These are phyloP conservation scores for Fusarium sp. DNA, from an alignment of 2,329 filamentous ascomycete genomes.

Conservation along the genomic window DNA sequence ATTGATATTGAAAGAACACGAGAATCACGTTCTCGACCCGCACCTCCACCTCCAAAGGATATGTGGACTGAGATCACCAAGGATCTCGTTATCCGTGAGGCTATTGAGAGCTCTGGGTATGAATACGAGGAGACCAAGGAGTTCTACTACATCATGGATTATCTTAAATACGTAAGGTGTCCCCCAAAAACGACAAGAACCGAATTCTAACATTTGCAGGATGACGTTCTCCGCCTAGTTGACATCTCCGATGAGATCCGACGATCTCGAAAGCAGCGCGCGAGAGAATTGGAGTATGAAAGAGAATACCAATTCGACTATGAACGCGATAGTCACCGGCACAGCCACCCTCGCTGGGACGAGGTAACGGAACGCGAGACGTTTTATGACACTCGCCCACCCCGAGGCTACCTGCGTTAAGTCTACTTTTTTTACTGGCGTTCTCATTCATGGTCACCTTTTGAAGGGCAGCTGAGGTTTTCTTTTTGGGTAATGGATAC, in stretches of 20 bases:
- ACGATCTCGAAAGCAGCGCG: constrained; percentile 62
- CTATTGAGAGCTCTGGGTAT: constrained; percentile 84
- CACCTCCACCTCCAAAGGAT: constrained; percentile 59
- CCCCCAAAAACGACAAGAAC: background rate
- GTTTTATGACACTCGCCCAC: constrained; percentile 62
- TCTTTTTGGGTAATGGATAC: constrained; percentile 23
- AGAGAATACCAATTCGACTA: constrained; percentile 62
- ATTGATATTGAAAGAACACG: constrained; percentile 64
- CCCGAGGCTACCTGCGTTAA: constrained; percentile 42
- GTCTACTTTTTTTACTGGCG: constrained; percentile 26
- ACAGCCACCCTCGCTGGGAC: constrained; percentile 54
- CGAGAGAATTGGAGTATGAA: constrained; percentile 66
- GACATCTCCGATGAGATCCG: constrained; percentile 85
- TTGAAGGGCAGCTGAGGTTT: constrained; percentile 6
- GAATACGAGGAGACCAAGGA: constrained; percentile 88
- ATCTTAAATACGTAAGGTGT: constrained; percentile 80
- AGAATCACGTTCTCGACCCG: constrained; percentile 55
- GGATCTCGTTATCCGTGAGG: constrained; percentile 85
- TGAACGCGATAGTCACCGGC: constrained; percentile 53
- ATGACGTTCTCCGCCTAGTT: constrained; percentile 86
- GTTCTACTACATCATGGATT: constrained; percentile 93
- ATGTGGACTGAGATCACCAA: constrained; percentile 99
- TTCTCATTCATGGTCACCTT: constrained; percentile 21
- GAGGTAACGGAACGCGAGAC: constrained; percentile 75
- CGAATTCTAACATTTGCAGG: constrained; percentile 58